Evolutionary conservation across 2,329 filamentous ascomycete genomes (phyloP).

Genomic region (Cercospora sojina): DNA sequence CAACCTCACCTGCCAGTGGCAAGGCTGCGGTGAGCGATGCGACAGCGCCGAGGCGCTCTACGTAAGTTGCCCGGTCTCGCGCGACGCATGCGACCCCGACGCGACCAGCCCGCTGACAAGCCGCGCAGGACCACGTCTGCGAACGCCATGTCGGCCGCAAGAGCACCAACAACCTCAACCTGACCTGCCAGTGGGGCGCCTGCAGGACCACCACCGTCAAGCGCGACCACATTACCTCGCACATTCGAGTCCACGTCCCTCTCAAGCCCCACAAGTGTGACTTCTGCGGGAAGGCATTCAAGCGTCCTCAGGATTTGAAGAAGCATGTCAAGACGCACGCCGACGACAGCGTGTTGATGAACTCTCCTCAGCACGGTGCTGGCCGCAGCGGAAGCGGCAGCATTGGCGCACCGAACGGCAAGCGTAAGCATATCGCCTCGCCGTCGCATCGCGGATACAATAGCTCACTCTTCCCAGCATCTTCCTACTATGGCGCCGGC

Average conservation of each 20-base stretch:
- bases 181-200: slow-evolving; percentile 95
- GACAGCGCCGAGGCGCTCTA: slow-evolving; percentile 61
- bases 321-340: slow-evolving; percentile 99
- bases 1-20: slow-evolving; percentile 60
- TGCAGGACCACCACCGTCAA: slow-evolving; percentile 97
- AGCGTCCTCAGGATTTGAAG: slow-evolving; percentile 97
- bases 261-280: slow-evolving; percentile 99
- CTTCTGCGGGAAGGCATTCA: slow-evolving; percentile 98
- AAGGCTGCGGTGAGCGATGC: slow-evolving; percentile 60
- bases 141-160: slow-evolving; percentile 98
- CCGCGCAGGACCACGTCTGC: slow-evolving; percentile 84
- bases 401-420: slow-evolving; percentile 40
- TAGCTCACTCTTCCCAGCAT: slow-evolving; percentile 25
- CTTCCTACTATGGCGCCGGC: slow-evolving; percentile 36
- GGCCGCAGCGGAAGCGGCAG: slow-evolving; percentile 29
- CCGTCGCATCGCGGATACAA: not conserved
- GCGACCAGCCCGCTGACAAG: slow-evolving; percentile 8
- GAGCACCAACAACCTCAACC: slow-evolving; percentile 96
- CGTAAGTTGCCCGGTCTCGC: slow-evolving; percentile 45
- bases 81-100: not conserved
- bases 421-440: slow-evolving; percentile 38
- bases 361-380: slow-evolving; percentile 58
- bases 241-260: slow-evolving; percentile 98
- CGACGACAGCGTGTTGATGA: slow-evolving; percentile 79
- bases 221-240: slow-evolving; percentile 97